phyloP scores from a whole-genome alignment of 1,284 basidiomycete species.

The Somion occarium region DNA sequence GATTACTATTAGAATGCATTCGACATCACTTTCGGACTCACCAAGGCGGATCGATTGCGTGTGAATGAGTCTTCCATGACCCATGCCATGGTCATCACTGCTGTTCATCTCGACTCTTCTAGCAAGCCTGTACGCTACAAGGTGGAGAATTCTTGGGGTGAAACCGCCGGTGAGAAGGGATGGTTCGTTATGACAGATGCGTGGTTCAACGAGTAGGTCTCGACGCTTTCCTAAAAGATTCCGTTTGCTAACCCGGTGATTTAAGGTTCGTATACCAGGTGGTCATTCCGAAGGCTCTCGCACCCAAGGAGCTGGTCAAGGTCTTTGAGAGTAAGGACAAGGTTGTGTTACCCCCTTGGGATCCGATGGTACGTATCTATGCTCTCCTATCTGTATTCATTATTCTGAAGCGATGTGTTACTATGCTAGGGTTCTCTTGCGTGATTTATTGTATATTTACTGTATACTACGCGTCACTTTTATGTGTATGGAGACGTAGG shows the following conservation, averaged over 20 bases:
- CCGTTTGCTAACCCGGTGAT: not conserved
- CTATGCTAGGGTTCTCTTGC: slow-evolving; percentile 8
- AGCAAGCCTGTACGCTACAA: slow-evolving; percentile 85
- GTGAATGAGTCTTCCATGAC: slow-evolving; percentile 86
- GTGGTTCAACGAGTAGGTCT: slow-evolving; percentile 87
- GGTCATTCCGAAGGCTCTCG: slow-evolving; percentile 77
- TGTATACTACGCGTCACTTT: not conserved
- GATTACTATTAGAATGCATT: slow-evolving; percentile 41
- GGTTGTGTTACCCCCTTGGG: slow-evolving; percentile 78
- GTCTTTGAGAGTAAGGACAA: slow-evolving; percentile 70
- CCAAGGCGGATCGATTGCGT: slow-evolving; percentile 83
- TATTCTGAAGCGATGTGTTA: not conserved
- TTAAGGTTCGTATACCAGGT: slow-evolving; percentile 83
- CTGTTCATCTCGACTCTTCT: slow-evolving; percentile 76
- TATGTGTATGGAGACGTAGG: not conserved
- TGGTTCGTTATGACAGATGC: slow-evolving; percentile 89
- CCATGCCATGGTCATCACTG: slow-evolving; percentile 92
- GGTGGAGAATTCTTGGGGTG: slow-evolving; percentile 95
- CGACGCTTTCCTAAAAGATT: not conserved
- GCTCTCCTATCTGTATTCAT: not conserved
- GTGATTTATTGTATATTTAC: not conserved
- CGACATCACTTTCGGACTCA: slow-evolving; percentile 51
- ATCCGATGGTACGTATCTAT: slow-evolving; percentile 80
- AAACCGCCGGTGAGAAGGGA: slow-evolving; percentile 77
- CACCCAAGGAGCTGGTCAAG: slow-evolving; percentile 74